A percentile compares a stretch with the other conserved stretches of the same genome.
phyloP scores from a whole-genome alignment of 1,284 basidiomycete genomes.

The Cutaneotrichosporon daszewskae region DNA sequence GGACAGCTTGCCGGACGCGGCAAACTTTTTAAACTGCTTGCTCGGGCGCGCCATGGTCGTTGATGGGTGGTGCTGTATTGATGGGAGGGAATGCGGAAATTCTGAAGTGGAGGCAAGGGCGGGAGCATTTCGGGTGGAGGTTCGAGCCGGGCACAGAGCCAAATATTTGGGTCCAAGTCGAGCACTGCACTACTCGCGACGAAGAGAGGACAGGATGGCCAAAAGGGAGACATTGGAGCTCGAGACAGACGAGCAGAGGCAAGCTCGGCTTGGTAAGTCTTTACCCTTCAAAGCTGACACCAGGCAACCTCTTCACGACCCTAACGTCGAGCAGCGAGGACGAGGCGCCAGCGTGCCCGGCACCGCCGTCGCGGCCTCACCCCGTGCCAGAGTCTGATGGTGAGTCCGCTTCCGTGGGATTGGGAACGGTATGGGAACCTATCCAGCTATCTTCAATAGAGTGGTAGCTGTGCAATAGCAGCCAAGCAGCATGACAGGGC shows the following conservation, averaged over 20 bases:
- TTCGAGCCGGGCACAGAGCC: too few relatives aligned
- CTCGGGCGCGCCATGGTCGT: constrained; percentile 56
- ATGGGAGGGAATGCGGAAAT: too few relatives aligned
- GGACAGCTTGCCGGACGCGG: constrained; percentile 76
- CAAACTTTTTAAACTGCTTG: constrained; percentile 81
- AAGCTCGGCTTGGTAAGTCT: constrained; percentile 8
- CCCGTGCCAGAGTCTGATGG: constrained; percentile 16
- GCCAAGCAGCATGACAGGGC: neutral
- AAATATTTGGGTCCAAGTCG: too few relatives aligned
- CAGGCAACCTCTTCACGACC: constrained; percentile 15
- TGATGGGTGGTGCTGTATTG: constrained; percentile 5
- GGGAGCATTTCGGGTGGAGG: too few relatives aligned
- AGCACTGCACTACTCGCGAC: too few relatives aligned
- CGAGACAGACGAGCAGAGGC: constrained; percentile 10
- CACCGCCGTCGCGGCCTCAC: constrained; percentile 2
- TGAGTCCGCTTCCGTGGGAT: neutral
- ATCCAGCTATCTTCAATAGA: neutral
- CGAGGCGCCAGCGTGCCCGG: neutral
- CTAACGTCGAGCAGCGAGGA: neutral
- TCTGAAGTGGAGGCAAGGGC: too few relatives aligned
- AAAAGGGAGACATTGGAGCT: constrained; percentile 11
- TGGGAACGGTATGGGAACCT: neutral
- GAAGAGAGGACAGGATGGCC: constrained; percentile 3
- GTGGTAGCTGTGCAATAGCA: neutral
- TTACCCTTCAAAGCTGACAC: neutral